Base-by-base conservation (phyloP, 129 eudicot genomes). In the Centaurea solstitialis region DNA sequence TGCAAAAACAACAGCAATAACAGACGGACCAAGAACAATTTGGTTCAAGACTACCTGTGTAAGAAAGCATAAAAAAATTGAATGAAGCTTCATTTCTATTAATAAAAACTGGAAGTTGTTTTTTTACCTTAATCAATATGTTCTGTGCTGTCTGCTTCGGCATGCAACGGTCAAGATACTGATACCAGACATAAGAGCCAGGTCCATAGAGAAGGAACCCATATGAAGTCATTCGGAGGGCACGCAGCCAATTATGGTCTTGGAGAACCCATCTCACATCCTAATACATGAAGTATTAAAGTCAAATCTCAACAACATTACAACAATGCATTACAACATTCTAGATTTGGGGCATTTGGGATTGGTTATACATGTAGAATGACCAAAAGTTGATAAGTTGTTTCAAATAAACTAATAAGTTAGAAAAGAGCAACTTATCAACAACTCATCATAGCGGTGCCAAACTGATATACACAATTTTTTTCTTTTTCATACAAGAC, bases 101-200 rank as follows among this genome's bases (percentile, higher is more conserved):
- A 33, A 79, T 33, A 76, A 57, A 6, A 45, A 15, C 17, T 41
- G 15, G 15, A 37, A 81, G 1, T 35, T 39, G 22, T 12, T 43
- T 5, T 33, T 43, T 40, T 80, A 92, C 98, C 98, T 94, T 94
- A 38, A 71, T 76, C 61, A 87, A 23, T 23, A 94, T 61, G 62
- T 94, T 94, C 77, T 83, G 83, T 45, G 89, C 90, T 22, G 88
- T 88, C 84, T 89, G 96, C 86, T 84, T 82, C 33, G 97, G 98
- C 93, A 94, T 86, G 81, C 85, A 82, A 70, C 61, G 91, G 80
- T 94, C 98, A 84, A 94, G 92, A 80, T 65, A 92, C 79, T 89
- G 93, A 86, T 94, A 94, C 98, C 98, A 94, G 20, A 86, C 91
- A 81, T 86, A 94, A 38, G 97, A 92, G 74, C 98, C 97, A 81